These are phyloP conservation scores for Phascolomyces articulosus DNA, from an alignment of 371 early-diverging fungal genomes.

Conservation along the genomic window DNA sequence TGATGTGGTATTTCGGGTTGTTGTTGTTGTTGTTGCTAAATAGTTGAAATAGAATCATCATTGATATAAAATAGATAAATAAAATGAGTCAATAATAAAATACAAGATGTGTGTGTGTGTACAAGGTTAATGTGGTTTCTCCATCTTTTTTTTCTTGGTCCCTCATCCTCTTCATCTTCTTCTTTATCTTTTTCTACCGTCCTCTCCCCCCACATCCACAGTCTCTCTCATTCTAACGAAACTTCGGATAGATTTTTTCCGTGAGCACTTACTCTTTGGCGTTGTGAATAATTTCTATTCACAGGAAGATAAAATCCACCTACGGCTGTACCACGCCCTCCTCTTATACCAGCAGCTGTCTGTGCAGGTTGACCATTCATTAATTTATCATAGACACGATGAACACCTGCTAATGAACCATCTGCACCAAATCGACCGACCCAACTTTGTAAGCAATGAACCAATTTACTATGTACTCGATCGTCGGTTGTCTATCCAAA, in stretches of 20 bases:
- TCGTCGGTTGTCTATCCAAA: conserved; percentile 32
- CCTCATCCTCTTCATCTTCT: no score
- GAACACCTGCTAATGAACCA: conserved; percentile 31
- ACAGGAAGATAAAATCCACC: background rate
- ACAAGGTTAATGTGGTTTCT: no score
- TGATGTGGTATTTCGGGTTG: conserved; percentile 1
- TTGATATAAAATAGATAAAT: no score
- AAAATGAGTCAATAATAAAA: no score
- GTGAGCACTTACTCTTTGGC: background rate
- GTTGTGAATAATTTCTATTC: background rate
- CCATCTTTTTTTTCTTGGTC: no score
- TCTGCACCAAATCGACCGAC: conserved; percentile 28
- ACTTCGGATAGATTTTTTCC: no score
- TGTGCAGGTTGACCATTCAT: conserved; percentile 23
- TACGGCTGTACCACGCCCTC: conserved; percentile 6
- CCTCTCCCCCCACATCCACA: no score
- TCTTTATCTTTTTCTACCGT: no score
- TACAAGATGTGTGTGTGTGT: no score
- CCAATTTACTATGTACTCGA: conserved; percentile 39
- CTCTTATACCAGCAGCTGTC: background rate
- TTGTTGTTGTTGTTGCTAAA: conserved; percentile 12
- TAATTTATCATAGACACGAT: conserved; percentile 34
- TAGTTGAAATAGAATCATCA: conserved; percentile 2
- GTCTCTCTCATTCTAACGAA: no score
- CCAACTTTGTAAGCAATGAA: conserved; percentile 46